Conservation (phyloP, 2,329 filamentous ascomycete genomes). For the Ilyonectria mors-panacis region DNA sequence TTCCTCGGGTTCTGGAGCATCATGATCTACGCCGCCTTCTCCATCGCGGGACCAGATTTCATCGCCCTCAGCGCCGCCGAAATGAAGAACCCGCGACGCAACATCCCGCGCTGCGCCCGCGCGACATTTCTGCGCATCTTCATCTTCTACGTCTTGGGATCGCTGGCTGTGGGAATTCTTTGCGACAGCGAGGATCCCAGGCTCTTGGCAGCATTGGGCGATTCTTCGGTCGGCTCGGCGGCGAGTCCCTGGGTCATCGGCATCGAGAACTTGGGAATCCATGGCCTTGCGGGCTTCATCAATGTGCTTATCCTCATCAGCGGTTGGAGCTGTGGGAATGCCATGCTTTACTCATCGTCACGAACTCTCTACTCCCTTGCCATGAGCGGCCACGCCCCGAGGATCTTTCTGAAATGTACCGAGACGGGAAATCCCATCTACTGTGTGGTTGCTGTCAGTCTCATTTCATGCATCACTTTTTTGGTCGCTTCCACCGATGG, state of each 20-base stretch:
- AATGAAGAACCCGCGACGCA: conserved; percentile 9
- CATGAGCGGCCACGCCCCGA: conserved; percentile 60
- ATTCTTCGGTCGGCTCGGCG: conserved; percentile 50
- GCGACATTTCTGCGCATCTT: conserved; percentile 71
- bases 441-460: conserved; percentile 62
- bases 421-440: conserved; percentile 72
- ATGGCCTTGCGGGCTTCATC: conserved; percentile 67
- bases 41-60: conserved; percentile 1
- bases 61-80: conserved; percentile 3
- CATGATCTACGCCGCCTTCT: conserved; percentile 5
- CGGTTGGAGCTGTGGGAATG: conserved; percentile 56
- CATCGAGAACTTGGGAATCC: conserved; percentile 67
- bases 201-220: background rate
- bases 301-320: conserved; percentile 63
- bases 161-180: conserved; percentile 6
- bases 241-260: conserved; percentile 74
- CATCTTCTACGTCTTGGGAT: conserved; percentile 14
- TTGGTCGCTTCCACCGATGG: conserved; percentile 47
- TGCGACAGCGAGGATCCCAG: conserved; percentile 8
- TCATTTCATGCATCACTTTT: conserved; percentile 61
- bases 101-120: conserved; percentile 50
- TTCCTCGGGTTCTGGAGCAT: conserved; percentile 2
- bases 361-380: conserved; percentile 65
- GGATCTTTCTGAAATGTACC: conserved; percentile 69
- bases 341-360: conserved; percentile 63